Base-by-base conservation (phyloP, 1,139 yeast genomes). In the Tardiomyces digboiensis region DNA sequence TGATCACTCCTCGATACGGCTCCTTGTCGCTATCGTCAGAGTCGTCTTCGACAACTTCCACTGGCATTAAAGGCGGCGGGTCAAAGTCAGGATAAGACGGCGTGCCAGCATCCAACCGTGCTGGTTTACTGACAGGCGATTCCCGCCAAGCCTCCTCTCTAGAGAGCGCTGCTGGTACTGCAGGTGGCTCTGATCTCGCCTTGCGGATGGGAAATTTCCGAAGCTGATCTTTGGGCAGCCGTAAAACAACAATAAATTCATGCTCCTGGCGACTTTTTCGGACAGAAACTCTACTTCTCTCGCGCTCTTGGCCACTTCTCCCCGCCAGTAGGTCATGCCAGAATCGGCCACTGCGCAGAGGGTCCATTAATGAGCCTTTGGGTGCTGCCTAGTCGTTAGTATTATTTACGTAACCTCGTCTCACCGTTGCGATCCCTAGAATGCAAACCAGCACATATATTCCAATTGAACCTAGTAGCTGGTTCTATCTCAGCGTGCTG, bases 1-100 rank as follows among this genome's bases (percentile, higher is more conserved):
- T 65, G 23, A 83, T 59, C 0, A 82, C 66, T 0, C 93, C 93
- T 46, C 81, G 67, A 55, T 78, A 84, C 0, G 91, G 91, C 38
- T 52, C 57, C 40, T 52, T 56, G 29, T 38, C 40, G n/a, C 19
- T 22, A 29, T 38, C 29, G 36, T 41, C 21, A 2, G 38, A 5
- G 26, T 41, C 40, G 21, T 36, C 26, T 20, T 26, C 33, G 12
- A 26, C 14, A 18, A 29, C 18, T 18, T n/a, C 21, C 21, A 19
- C 18, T 18, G 19, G 38, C n/a, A 12, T n/a, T 19, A 12, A 18
- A 10, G 38, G 19, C 16, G 37, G 29, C 10, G 44, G 42, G 16
- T 26, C 33, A 8, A 26, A 26, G 33, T 26, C 33, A 3, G 33
- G 33, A 4, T n/a, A 16, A 5, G 33, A 16, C 33, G 33, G 14